Evolutionary conservation across 768 basidiomycete genomes (phyloP).

Genomic region (Pseudohyphozyma bogoriensis): DNA sequence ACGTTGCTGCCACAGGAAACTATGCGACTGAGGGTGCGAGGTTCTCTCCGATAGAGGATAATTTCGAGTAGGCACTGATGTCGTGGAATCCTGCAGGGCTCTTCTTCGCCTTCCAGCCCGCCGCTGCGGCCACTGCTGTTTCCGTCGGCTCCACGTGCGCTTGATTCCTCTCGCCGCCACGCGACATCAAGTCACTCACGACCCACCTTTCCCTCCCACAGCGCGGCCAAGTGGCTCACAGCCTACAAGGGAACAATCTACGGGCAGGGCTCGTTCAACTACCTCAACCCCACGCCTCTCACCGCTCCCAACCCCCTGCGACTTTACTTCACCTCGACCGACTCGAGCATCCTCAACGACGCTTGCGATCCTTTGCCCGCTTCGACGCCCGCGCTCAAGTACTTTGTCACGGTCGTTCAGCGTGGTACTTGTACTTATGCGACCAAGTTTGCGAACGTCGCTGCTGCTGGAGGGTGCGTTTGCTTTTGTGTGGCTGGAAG

Average conservation of each 20-base stretch:
- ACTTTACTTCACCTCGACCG: slow-evolving; percentile 53
- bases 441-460: slow-evolving; percentile 48
- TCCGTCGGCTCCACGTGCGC: slow-evolving; percentile 36
- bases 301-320: too few species aligned
- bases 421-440: slow-evolving; percentile 53
- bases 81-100: slow-evolving; percentile 44
- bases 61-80: background rate
- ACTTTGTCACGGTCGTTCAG: slow-evolving; percentile 50
- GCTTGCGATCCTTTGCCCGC: slow-evolving; percentile 53
- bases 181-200: background rate
- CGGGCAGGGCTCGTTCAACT: slow-evolving; percentile 49
- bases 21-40: slow-evolving; percentile 41
- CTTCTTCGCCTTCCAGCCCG: slow-evolving; percentile 52
- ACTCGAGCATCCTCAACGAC: slow-evolving; percentile 49
- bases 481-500: too few species aligned
- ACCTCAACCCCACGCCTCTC: slow-evolving; percentile 49
- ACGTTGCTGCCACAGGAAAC: slow-evolving; percentile 57
- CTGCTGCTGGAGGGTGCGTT: slow-evolving; percentile 42
- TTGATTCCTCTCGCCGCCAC: background rate
- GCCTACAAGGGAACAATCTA: slow-evolving; percentile 50
- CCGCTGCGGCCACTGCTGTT: slow-evolving; percentile 49
- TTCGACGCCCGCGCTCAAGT: slow-evolving; percentile 48
- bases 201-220: slow-evolving; percentile 21
- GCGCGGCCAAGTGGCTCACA: slow-evolving; percentile 45
- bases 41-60: background rate